Percentiles rank a stretch among this genome's conserved stretches.
These are phyloP conservation scores for Lactuca saligna DNA, from an alignment of 129 eudicot species.

Conservation along the genomic window DNA sequence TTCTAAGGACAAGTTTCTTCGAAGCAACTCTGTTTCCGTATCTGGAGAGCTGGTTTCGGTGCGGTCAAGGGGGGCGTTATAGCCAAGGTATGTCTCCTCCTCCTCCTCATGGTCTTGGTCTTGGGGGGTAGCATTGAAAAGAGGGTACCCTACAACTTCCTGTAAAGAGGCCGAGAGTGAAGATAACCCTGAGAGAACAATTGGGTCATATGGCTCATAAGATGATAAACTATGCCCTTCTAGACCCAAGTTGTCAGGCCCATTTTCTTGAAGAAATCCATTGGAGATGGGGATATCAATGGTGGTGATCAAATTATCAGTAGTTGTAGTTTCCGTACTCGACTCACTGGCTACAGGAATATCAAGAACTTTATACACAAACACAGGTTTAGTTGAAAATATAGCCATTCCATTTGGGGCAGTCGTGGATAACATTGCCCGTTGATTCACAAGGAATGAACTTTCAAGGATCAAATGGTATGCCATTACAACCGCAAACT, in stretches of 20 bases:
- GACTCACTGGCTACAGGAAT: conserved; percentile 29
- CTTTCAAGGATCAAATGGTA: conserved; percentile 88
- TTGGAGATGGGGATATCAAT: conserved; percentile 54
- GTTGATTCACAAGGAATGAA: conserved; percentile 80
- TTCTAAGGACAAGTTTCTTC: conserved; percentile 23
- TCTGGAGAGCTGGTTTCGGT: conserved; percentile 28
- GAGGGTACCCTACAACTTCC: conserved; percentile 51
- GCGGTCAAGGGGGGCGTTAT: conserved; percentile 30
- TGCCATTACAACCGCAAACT: conserved; percentile 84
- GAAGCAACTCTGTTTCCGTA: not conserved
- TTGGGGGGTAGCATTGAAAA: conserved; percentile 33
- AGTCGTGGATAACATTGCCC: conserved; percentile 78
- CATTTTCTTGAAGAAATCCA: conserved; percentile 46
- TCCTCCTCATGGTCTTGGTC: not conserved
- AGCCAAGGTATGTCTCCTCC: conserved; percentile 36
- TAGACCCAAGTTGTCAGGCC: conserved; percentile 26
- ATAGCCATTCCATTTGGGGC: conserved; percentile 35
- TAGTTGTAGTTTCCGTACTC: conserved; percentile 29
- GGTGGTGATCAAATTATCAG: conserved; percentile 10
- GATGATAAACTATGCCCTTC: conserved; percentile 45
- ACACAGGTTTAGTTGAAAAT: conserved; percentile 24
- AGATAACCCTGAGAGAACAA: conserved; percentile 49
- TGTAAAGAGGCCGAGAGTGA: conserved; percentile 52
- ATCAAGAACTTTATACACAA: not conserved
- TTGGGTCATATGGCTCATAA: conserved; percentile 52